Base-by-base conservation (phyloP, 1,284 basidiomycete genomes). In the Leccinum huronense region DNA sequence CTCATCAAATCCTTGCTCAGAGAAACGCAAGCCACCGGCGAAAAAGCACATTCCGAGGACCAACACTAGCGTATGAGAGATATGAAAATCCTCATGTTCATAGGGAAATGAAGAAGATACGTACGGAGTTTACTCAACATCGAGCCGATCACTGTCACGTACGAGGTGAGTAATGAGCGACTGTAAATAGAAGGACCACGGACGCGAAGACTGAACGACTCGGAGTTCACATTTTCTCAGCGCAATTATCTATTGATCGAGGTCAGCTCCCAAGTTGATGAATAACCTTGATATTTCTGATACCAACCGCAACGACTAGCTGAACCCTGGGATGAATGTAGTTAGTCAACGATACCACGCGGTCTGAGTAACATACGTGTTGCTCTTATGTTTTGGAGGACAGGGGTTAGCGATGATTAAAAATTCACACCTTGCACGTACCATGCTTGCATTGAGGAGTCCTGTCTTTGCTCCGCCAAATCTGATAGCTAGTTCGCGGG, bases 211-310 rank as follows among this genome's bases (percentile, higher is more conserved):
- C 73, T 95, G 94, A 1, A 96, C 93, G 45, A 96, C 85, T 61
- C 87, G 84, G 31, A 96, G 83, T 73, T 95, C 90, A 69, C 93
- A 94, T 76, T 92, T 91, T 57, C 86, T 83, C 61, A 96, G 79
- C 0, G 93, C 93, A 60, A 87, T 88, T 64, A 94, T 86, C 84
- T 93, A 78, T 74, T 23, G 61, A 75, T 48, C 2, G 7, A 56
- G 33, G 69, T 69, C 5, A 70, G 30, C 65, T 73, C 45, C 67
- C 14, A 31, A 54, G 58, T 60, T 30, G n/a, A 34, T 48, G 10
- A 36, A 5, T 13, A 16, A 30, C 51, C n/a, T 9, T 45, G 14
- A 60, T 48, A 31, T 30, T 14, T 9, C 19, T 38, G 55, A 64
- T 30, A 76, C 86, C 68, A 68, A 90, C 89, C 62, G 90, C 89